Evolutionary conservation across 176 grass and related monocot species (phyloP), one percentile per base, ranked within the genome.

Genomic region (Aechmea fasciata): DNA sequence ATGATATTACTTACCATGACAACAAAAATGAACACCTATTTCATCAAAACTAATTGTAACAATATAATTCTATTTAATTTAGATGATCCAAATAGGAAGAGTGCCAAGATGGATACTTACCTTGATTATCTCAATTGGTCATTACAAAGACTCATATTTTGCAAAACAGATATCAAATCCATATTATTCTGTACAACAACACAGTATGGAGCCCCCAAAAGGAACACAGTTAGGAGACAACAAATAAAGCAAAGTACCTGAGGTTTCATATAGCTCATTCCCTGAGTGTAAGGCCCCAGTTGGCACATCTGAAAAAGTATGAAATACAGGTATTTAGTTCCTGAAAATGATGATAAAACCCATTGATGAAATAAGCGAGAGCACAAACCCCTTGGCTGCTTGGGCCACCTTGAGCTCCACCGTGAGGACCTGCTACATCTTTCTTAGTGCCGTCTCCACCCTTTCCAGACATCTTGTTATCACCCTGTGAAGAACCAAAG

Each of bases 251-350:
- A 71, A 22, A 52, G 63, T 82, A 97, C 93, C 89, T 92, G 93
- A 79, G 88, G 81, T 81, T 90, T 89, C 89, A 97, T 90, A 87
- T 97, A 97, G 63, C 76, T 72, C 93, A 97, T 92, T 68, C 93
- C 89, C 78, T 97, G 93, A 50, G 69, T 73, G 63, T 90, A 92
- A 75, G 78, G 76, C 72, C 82, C 86, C 75, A 88, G 88, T 47
- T 83, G 83, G 78, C 85, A 86, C 65, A 97, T 87, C 93, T 92
- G 67, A 53, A 57, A 65, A 65, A 20, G 64, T 84, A 76, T 33
- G 79, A 41, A 41, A 63, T 33, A 73, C 13, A 59, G 20, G 13
- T 62, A 67, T 17, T 85, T n/a, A 69, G 67, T 13, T 52, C 69
- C 71, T 59, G 79, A 77, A 20, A 48, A 68, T 68, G 64, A 15